phyloP scores from a whole-genome alignment of 495 filamentous ascomycete genomes.

The Aspergillus funiculosus region DNA sequence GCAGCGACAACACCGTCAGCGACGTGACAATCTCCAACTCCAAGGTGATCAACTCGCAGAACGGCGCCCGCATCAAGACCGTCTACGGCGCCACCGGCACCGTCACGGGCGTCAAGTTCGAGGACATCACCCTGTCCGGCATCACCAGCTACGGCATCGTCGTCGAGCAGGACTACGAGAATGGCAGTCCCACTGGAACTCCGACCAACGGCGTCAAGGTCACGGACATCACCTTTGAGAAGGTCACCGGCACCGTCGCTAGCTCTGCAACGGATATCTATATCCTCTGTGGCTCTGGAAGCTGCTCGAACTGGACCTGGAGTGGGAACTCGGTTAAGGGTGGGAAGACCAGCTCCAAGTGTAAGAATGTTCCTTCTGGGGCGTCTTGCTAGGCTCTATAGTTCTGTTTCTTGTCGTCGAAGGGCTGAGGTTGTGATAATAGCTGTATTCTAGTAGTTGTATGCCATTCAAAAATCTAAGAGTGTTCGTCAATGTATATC shows the following conservation, averaged over 20 bases:
- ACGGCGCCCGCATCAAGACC: conserved; percentile 63
- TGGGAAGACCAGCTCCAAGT: conserved; percentile 38
- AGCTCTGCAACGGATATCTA: conserved; percentile 21
- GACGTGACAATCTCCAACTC: conserved; percentile 51
- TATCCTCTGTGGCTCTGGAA: conserved; percentile 49
- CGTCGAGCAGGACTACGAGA: conserved; percentile 65
- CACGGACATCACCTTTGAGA: conserved; percentile 47
- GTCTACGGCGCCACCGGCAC: conserved; percentile 50
- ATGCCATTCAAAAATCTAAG: no score
- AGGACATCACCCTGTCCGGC: conserved; percentile 50
- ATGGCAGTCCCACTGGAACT: conserved; percentile 54
- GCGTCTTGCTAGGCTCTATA: conserved; percentile 41
- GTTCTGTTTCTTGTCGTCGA: no score
- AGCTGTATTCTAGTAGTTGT: no score
- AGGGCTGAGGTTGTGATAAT: no score
- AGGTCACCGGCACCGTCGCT: conserved; percentile 47
- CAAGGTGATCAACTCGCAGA: conserved; percentile 48
- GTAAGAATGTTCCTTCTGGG: conserved; percentile 37
- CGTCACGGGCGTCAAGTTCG: conserved; percentile 55
- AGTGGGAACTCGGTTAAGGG: conserved; percentile 40
- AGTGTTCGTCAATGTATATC: no score
- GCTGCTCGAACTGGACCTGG: conserved; percentile 46
- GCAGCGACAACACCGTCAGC: conserved; percentile 53
- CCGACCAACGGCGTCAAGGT: conserved; percentile 59
- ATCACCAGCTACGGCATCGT: conserved; percentile 60